Percentiles rank a stretch among this genome's conserved stretches.
These are phyloP conservation scores for Rhizopus delemar DNA, from an alignment of 371 early-diverging fungal species.

Conservation along the genomic window DNA sequence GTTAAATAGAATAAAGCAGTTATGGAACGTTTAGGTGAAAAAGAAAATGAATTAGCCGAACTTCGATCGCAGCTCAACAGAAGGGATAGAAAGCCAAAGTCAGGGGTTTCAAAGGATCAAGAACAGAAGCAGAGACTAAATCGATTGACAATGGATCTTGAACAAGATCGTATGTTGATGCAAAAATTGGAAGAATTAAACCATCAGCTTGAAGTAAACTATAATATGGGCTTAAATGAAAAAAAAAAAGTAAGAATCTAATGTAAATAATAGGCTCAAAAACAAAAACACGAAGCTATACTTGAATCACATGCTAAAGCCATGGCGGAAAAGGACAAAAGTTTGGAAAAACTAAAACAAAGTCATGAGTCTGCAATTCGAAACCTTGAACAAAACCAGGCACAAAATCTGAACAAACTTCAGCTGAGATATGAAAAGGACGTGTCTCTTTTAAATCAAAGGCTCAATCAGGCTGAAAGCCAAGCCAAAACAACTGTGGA, in stretches of 20 bases:
- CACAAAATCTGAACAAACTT: slow-evolving; percentile 27
- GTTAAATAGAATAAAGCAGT: slow-evolving; percentile 41
- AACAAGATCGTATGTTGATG: slow-evolving; percentile 43
- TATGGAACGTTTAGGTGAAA: slow-evolving; percentile 37
- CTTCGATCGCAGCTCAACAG: slow-evolving; percentile 38
- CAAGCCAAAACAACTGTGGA: slow-evolving; percentile 41
- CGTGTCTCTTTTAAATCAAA: slow-evolving; percentile 25
- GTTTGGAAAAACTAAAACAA: slow-evolving; percentile 35
- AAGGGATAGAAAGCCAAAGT: slow-evolving; percentile 34
- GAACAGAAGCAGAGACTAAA: slow-evolving; percentile 42
- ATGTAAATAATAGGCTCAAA: slow-evolving; percentile 35
- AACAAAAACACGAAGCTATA: slow-evolving; percentile 45
- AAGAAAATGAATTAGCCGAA: slow-evolving; percentile 43
- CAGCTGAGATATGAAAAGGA: slow-evolving; percentile 34
- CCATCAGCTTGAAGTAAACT: slow-evolving; percentile 42
- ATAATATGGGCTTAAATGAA: neutral
- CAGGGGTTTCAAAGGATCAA: slow-evolving; percentile 17
- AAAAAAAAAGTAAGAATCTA: neutral
- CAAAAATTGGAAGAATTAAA: slow-evolving; percentile 50
- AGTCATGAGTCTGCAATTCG: slow-evolving; percentile 35
- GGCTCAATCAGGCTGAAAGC: slow-evolving; percentile 36
- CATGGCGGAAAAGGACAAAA: slow-evolving; percentile 51
- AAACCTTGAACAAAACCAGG: slow-evolving; percentile 36
- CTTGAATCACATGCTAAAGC: slow-evolving; percentile 43
- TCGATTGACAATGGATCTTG: slow-evolving; percentile 46